Evolutionary conservation across 352 stramenopile genomes (phyloP).

Genomic region (Hyaloperonospora arabidopsidis): DNA sequence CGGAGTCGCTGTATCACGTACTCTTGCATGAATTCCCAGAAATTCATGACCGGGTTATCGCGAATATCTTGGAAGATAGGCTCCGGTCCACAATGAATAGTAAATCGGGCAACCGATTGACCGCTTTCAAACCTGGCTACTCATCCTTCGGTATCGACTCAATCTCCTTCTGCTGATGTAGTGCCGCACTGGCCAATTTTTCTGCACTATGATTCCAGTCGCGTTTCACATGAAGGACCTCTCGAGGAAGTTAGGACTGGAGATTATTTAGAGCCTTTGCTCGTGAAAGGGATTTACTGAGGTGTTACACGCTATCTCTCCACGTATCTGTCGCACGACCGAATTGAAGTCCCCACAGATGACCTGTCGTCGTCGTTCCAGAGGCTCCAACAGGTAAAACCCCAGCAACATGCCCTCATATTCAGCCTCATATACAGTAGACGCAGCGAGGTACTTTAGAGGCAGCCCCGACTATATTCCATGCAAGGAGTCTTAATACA

Average conservation of each 20-base stretch:
- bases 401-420: background rate
- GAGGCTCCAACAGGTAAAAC: background rate
- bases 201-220: constrained; percentile 1
- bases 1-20: background rate
- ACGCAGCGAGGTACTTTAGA: background rate
- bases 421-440: background rate
- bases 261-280: no score
- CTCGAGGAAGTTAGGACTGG: no score
- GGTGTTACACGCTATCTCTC: no score
- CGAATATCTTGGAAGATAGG: background rate
- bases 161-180: background rate
- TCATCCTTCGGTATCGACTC: background rate
- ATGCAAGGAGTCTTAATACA: background rate
- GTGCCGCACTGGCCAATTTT: background rate
- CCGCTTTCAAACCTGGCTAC: background rate
- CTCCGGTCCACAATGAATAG: background rate
- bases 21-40: background rate
- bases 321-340: no score
- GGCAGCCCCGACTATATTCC: background rate
- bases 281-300: no score
- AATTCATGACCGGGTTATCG: background rate
- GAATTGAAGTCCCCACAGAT: no score
- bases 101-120: background rate
- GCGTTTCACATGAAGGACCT: no score
- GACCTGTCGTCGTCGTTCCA: background rate